Evolutionary conservation across 148 eudicot species (phyloP).

Genomic region (Talinum fruticosum): DNA sequence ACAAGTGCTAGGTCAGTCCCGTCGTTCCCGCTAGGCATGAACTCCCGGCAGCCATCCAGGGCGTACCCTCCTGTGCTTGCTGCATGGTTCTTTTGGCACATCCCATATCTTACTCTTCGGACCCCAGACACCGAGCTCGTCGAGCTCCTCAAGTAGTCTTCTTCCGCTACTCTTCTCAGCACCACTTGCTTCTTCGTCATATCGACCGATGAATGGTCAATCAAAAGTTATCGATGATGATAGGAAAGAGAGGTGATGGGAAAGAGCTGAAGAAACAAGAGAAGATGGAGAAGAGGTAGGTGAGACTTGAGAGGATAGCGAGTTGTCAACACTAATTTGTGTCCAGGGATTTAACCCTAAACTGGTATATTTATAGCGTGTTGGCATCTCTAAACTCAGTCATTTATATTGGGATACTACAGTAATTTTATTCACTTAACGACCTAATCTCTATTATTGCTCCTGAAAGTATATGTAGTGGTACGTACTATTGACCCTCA

Average conservation of each 20-base stretch:
- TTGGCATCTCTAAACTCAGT: constrained; percentile 11
- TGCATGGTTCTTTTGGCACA: constrained; percentile 53
- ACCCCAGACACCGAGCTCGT: background rate
- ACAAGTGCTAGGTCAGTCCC: constrained; percentile 27
- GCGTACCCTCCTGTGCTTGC: constrained; percentile 46
- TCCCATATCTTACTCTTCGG: constrained; percentile 30
- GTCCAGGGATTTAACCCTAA: background rate
- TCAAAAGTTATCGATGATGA: background rate
- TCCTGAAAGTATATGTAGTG: background rate
- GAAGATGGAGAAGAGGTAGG: background rate
- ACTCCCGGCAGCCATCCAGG: constrained; percentile 46
- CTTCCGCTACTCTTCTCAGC: background rate
- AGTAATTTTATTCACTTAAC: background rate
- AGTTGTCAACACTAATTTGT: background rate
- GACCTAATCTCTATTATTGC: background rate
- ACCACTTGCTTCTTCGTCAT: constrained; percentile 31
- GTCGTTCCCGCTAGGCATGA: constrained; percentile 29
- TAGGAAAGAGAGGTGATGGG: background rate
- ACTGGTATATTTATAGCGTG: constrained; percentile 6
- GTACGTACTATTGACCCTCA: too few species aligned
- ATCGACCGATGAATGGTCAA: background rate
- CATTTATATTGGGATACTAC: constrained; percentile 6
- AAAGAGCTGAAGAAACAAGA: background rate
- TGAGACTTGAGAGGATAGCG: background rate
- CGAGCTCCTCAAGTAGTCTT: background rate